These are phyloP conservation scores for Viola odorata DNA, from an alignment of 345 rosid species.

Conservation along the genomic window DNA sequence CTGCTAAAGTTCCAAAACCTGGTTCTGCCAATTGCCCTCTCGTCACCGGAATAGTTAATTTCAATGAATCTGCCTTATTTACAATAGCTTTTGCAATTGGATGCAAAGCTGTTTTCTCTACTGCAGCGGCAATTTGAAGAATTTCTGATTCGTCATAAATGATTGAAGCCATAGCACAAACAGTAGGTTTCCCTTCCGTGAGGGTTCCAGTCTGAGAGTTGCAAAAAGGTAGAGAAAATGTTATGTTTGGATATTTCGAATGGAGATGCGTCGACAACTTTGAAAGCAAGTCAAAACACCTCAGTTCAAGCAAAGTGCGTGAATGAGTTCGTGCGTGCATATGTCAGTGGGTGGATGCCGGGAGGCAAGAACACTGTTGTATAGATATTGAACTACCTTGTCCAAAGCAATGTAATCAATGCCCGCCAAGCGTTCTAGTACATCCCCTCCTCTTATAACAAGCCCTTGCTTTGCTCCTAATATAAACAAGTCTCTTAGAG, in stretches of 20 bases:
- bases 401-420: constrained; percentile 74
- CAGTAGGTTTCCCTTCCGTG: constrained; percentile 84
- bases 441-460: constrained; percentile 96
- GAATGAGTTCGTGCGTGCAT: neutral
- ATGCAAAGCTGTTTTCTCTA: constrained; percentile 84
- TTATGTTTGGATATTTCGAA: neutral
- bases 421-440: constrained; percentile 81
- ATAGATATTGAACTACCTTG: constrained; percentile 47
- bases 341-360: constrained; percentile 1
- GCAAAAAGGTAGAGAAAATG: constrained; percentile 5
- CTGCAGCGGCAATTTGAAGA: constrained; percentile 83
- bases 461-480: constrained; percentile 92
- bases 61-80: constrained; percentile 54
- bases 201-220: constrained; percentile 82
- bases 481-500: neutral
- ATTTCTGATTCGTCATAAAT: constrained; percentile 57
- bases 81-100: constrained; percentile 89
- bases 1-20: constrained; percentile 90
- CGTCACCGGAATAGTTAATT: constrained; percentile 58
- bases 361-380: constrained; percentile 1
- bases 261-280: neutral
- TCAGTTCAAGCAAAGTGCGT: neutral
- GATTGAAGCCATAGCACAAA: constrained; percentile 62
- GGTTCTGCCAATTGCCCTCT: constrained; percentile 91
- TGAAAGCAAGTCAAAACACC: neutral